Base-by-base conservation (phyloP, 257 asterid species). In the Agastache rugosa region DNA sequence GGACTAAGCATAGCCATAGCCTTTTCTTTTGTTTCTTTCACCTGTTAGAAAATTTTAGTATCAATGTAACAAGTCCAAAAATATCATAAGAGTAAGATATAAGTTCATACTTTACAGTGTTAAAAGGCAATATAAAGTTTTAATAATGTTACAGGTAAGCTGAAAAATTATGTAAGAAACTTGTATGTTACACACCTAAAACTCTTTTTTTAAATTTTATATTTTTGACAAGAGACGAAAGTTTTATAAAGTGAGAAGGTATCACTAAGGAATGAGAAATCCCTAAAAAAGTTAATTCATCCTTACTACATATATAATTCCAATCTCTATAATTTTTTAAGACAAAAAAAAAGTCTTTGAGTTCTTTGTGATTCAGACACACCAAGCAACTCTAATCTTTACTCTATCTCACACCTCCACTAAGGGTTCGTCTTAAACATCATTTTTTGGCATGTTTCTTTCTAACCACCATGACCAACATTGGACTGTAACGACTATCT, bases 11-110 rank as follows among this genome's bases (percentile, higher is more conserved):
- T 63, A 31, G 78, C 39, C 99, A 91, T 92, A 68, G 97, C 98
- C 85, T 85, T 92, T 85, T 90, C 97, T 83, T 95, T 95, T 47
- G 93, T 80, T 79, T 90, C 99, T 84, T 92, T 95, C 59, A 95
- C 97, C 99, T 92, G 82, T 64, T 71, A 77, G 50, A 77, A 58
- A 20, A 58, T 14, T 45, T 77, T 71, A 31, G 55, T 64, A 76
- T 54, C 56, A 71, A 71, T 54, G 14, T 62, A 69, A 35, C 22
- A 61, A 75, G 44, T 44, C 58, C 27, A 64, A 34, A 19, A 45
- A 6, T 41, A 62, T 73, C 68, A 56, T 58, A 42, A 54, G 67
- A n/a, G 53, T 48, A 17, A 54, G 37, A 56, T 63, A 41, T 34
- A 50, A 31, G 0, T 60, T 29, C 50, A 41, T n/a, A 39, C 66